Evolutionary conservation across 345 rosid genomes (phyloP), one percentile per base, ranked within the genome.

Genomic region (Eucalyptus coolabah): DNA sequence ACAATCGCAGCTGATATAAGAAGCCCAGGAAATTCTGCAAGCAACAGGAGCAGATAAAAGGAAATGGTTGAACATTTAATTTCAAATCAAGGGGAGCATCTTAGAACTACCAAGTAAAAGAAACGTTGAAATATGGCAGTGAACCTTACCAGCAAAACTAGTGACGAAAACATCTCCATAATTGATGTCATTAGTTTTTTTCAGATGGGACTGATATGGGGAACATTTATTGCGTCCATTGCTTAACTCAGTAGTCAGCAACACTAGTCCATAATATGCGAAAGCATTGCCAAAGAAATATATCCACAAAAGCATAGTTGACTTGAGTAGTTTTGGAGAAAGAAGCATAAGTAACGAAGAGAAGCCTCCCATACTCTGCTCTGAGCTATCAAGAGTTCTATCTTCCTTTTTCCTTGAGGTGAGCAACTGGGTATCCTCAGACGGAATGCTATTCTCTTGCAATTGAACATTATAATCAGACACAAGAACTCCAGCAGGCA

Each of bases 211-310:
- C 69, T 91, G 89, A 42, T 87, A 81, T 77, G 93, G 67, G 86
- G 82, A 56, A 86, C 98, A 97, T 40, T 45, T 89, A 89, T 91
- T 92, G 50, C 90, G 92, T 87, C 95, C 93, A 49, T 90, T 93
- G 91, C 92, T 95, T 90, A 98, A 94, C 92, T 98, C 98, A 19
- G 98, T 95, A 87, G 99, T 98, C 92, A 98, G 97, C 92, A 98
- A 92, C 65, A 97, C 98, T 49, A 98, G 92, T 24, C 99, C 99
- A 50, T 98, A 98, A 88, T 98, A 98, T 12, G 97, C 91, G 93
- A 98, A 97, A 11, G 99, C 95, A 89, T 96, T 98, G 86, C 99
- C 99, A 88, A 98, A 96, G 91, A 95, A 98, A 12, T 96, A 96
- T 42, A 91, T 88, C 99, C 99, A 98, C 88, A 98, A 90, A 86